Conservation (phyloP, 345 rosid species). For the Syzygium oleosum region DNA sequence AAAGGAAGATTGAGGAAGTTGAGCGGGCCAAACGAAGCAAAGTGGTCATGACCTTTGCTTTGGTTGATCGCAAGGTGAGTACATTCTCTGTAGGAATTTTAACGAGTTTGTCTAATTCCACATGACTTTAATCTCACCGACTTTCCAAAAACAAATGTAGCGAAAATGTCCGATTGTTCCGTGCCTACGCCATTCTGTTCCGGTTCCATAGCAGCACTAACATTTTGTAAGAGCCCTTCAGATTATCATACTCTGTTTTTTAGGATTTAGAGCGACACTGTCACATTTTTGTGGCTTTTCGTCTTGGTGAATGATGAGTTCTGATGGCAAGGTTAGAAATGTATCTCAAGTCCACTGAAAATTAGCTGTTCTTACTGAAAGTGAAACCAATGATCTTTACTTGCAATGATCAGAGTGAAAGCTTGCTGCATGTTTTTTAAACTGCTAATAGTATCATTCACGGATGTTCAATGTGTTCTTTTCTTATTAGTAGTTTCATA, state of each 20-base stretch:
- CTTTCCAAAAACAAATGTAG: neutral
- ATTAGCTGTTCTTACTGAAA: neutral
- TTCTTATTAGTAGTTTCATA: too few relatives aligned
- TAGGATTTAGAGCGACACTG: neutral
- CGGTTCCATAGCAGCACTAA: neutral
- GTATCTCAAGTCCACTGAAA: neutral
- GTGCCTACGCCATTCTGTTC: neutral
- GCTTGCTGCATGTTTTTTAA: neutral
- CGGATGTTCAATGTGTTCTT: too few relatives aligned
- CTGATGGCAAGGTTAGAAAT: neutral
- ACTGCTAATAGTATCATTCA: too few relatives aligned
- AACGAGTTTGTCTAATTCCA: neutral
- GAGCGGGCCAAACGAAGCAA: slow-evolving; percentile 56
- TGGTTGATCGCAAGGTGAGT: slow-evolving; percentile 78
- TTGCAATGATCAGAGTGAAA: neutral
- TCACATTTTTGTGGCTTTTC: neutral
- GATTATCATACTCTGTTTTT: neutral
- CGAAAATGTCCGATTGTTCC: neutral
- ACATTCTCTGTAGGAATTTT: neutral
- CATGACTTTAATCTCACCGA: neutral
- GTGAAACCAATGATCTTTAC: neutral
- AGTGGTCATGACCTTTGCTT: slow-evolving; percentile 81
- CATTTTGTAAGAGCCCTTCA: neutral
- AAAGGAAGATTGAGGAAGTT: slow-evolving; percentile 66
- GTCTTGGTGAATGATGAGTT: neutral